Evolutionary conservation across 1,284 basidiomycete species (phyloP).

Genomic region (Thelephora terrestris): DNA sequence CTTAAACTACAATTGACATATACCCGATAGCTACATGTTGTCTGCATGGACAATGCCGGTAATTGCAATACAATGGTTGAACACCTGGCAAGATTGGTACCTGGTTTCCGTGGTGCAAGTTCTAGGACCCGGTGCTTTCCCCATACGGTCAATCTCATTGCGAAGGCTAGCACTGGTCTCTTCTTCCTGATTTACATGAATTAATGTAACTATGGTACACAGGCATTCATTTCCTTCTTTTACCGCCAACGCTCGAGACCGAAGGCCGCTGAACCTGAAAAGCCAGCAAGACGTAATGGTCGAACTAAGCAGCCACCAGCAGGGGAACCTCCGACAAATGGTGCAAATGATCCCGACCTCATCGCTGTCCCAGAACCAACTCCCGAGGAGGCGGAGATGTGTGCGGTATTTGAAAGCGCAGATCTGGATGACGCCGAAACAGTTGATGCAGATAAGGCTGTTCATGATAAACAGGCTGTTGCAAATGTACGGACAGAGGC

Average conservation of each 20-base stretch:
- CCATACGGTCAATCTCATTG: no score
- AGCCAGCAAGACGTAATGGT: neutral
- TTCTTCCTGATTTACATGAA: conserved; percentile 12
- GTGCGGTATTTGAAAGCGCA: no score
- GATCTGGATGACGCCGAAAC: no score
- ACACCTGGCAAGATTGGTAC: conserved; percentile 10
- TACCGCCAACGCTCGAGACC: neutral
- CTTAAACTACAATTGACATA: neutral
- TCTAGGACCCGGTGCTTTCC: no score
- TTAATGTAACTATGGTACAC: neutral
- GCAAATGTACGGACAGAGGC: neutral
- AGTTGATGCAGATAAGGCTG: no score
- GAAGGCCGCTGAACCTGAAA: neutral
- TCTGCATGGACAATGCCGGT: conserved; percentile 17
- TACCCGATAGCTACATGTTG: conserved; percentile 3
- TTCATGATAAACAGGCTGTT: neutral
- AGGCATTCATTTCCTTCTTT: conserved; percentile 2
- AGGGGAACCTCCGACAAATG: no score
- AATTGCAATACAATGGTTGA: conserved; percentile 13
- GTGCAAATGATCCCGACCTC: neutral
- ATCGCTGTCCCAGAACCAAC: no score
- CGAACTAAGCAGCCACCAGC: neutral
- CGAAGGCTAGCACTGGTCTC: no score
- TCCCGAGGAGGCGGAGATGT: no score
- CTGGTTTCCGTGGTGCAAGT: neutral